phyloP scores from a whole-genome alignment of 2,329 filamentous ascomycete species.

The Beauveria varroae region DNA sequence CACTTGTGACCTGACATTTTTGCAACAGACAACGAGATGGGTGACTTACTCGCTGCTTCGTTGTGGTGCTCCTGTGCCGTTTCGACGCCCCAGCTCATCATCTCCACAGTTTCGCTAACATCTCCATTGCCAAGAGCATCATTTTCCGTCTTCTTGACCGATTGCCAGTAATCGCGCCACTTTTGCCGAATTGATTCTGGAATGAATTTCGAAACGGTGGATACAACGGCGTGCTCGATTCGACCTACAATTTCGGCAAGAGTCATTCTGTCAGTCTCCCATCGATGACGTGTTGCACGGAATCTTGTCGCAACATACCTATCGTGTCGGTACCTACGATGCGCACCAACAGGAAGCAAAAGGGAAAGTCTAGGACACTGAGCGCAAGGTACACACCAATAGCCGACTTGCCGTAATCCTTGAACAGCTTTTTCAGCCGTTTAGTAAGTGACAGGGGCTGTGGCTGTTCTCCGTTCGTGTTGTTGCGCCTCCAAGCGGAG shows the following conservation, averaged over 20 bases:
- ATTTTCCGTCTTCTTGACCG: slow-evolving; percentile 38
- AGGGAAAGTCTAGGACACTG: slow-evolving; percentile 83
- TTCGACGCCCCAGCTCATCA: slow-evolving; percentile 53
- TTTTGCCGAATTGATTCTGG: slow-evolving; percentile 50
- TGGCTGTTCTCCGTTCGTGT: slow-evolving; percentile 16
- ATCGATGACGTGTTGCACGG: not conserved
- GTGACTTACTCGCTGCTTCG: slow-evolving; percentile 65
- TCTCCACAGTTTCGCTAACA: slow-evolving; percentile 39
- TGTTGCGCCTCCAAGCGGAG: slow-evolving; percentile 25
- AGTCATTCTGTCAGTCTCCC: not conserved
- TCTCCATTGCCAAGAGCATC: slow-evolving; percentile 35
- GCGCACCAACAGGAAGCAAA: slow-evolving; percentile 86
- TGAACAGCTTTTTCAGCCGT: slow-evolving; percentile 72
- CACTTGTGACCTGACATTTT: not conserved
- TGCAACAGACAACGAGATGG: not conserved
- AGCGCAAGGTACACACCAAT: slow-evolving; percentile 83
- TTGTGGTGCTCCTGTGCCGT: slow-evolving; percentile 54
- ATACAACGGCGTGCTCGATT: slow-evolving; percentile 61
- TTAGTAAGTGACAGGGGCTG: slow-evolving; percentile 51
- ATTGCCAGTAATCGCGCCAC: slow-evolving; percentile 42
- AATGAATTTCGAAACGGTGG: slow-evolving; percentile 49
- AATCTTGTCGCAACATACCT: slow-evolving; percentile 40
- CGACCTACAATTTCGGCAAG: slow-evolving; percentile 32
- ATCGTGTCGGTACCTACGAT: slow-evolving; percentile 79
- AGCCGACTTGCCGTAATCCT: slow-evolving; percentile 91